Conservation (phyloP, 1,284 basidiomycete genomes). For the Marasmius sp. region DNA sequence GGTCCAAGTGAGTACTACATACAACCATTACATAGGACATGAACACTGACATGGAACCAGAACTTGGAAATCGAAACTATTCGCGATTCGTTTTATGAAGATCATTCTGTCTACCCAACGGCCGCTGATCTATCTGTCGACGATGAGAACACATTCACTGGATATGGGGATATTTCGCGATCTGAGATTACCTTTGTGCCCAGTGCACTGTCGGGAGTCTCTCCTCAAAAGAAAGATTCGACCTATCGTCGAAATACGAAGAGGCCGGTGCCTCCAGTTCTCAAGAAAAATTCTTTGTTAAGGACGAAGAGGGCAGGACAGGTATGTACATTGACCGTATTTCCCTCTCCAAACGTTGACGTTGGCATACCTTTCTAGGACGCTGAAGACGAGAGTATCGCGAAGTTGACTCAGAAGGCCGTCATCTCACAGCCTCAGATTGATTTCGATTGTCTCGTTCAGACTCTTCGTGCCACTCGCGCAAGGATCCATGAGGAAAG, state of each 20-base stretch:
- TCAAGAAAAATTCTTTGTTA: neutral
- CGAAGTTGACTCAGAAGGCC: neutral
- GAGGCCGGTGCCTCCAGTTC: conserved; percentile 2
- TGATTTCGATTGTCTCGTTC: neutral
- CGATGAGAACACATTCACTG: neutral
- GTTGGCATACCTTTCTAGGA: neutral
- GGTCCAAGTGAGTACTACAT: too few species aligned
- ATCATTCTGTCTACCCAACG: neutral
- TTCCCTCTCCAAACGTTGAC: neutral
- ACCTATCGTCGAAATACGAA: conserved; percentile 8
- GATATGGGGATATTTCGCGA: conserved; percentile 9
- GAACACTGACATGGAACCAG: too few species aligned
- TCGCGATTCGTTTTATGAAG: neutral
- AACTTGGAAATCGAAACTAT: neutral
- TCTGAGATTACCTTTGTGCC: conserved; percentile 12
- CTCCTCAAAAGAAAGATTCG: neutral
- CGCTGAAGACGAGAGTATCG: neutral
- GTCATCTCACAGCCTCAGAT: neutral
- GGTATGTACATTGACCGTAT: neutral
- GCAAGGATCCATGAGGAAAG: neutral
- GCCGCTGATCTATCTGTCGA: neutral
- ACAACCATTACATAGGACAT: too few species aligned
- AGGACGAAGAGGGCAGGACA: neutral
- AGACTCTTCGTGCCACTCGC: neutral
- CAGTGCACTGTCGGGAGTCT: conserved; percentile 1